Conservation (phyloP, 345 rosid genomes). For the Eutrema japonicum region DNA sequence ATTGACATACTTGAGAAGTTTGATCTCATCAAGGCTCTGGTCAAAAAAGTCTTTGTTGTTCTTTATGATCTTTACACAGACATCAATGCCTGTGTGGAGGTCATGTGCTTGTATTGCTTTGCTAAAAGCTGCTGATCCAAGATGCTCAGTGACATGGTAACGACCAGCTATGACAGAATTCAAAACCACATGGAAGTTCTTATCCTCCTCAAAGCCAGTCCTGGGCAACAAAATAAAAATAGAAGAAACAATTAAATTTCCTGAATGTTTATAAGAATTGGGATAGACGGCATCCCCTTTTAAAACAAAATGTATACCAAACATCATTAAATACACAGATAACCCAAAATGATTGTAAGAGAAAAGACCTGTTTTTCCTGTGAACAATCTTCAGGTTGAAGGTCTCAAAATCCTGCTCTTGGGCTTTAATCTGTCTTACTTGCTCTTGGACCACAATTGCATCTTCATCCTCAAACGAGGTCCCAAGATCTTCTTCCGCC, state of each 20-base stretch:
- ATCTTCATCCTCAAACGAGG: conserved; percentile 87
- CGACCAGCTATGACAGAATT: conserved; percentile 96
- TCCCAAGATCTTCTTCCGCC: conserved; percentile 73
- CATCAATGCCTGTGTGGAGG: conserved; percentile 94
- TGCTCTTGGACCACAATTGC: conserved; percentile 92
- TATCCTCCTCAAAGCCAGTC: conserved; percentile 99
- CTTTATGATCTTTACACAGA: conserved; percentile 92
- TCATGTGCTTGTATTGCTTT: conserved; percentile 99
- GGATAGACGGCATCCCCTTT: not conserved
- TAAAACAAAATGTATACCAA: not conserved
- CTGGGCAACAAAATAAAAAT: conserved; percentile 50
- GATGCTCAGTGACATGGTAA: conserved; percentile 96
- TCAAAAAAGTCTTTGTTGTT: conserved; percentile 99
- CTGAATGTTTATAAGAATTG: not conserved
- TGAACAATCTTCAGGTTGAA: conserved; percentile 93
- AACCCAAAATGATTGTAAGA: conserved; percentile 19
- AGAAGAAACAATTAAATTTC: conserved; percentile 7
- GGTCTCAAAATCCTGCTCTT: conserved; percentile 96
- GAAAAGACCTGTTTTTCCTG: conserved; percentile 82
- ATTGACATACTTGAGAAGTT: conserved; percentile 94
- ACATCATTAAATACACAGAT: not conserved
- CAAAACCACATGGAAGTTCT: conserved; percentile 91
- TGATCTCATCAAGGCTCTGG: conserved; percentile 99
- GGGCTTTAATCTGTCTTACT: conserved; percentile 90
- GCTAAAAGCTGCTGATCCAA: conserved; percentile 99